Conservation (phyloP, 148 eudicot species). For the Vaccinium corymbosum region DNA sequence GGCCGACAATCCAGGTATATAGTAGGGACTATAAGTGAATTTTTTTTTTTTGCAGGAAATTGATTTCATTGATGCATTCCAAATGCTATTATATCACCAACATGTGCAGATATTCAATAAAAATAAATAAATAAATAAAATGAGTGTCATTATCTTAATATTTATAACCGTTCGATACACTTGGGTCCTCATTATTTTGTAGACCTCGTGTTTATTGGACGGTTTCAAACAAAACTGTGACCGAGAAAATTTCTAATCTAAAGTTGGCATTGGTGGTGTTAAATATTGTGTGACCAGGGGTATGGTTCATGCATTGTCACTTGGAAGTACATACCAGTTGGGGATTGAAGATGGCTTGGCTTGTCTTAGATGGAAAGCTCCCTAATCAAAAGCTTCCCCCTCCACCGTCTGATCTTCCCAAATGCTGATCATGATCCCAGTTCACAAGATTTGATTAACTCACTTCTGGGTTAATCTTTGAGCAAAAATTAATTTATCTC, state of each 20-base stretch:
- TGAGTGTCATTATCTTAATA: no score
- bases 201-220: no score
- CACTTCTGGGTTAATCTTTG: neutral
- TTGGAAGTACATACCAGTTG: conserved; percentile 40
- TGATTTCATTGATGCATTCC: neutral
- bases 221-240: no score
- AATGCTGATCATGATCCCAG: conserved; percentile 20
- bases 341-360: conserved; percentile 49
- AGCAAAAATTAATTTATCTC: neutral
- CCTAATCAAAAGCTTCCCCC: conserved; percentile 39
- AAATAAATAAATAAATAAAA: no score
- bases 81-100: neutral
- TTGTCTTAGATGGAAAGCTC: conserved; percentile 40
- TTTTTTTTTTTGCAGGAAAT: no score
- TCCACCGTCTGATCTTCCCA: conserved; percentile 42
- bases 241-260: no score
- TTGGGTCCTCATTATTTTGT: no score
- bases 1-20: conserved; percentile 33
- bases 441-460: neutral
- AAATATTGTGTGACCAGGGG: conserved; percentile 15
- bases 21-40: neutral
- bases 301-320: conserved; percentile 44
- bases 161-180: no score
- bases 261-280: no score
- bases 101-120: no score